phyloP scores from a whole-genome alignment of 345 rosid species.

The Populus alba region DNA sequence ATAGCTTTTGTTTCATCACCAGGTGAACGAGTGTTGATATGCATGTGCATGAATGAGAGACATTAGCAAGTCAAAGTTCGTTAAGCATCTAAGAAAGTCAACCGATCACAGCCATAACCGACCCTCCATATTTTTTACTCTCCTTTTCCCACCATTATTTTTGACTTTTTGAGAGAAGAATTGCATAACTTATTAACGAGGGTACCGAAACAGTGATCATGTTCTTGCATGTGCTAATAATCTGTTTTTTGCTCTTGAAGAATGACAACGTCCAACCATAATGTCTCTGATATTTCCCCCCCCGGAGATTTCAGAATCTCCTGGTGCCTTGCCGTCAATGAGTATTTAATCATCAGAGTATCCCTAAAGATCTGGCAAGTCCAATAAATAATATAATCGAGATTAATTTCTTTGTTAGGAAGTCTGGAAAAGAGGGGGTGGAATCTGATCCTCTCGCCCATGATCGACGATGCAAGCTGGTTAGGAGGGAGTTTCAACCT shows the following conservation, averaged over 20 bases:
- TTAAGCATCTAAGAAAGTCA: slow-evolving; percentile 26
- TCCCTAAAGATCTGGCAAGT: slow-evolving; percentile 62
- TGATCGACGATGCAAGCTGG: background rate
- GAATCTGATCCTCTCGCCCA: slow-evolving; percentile 9
- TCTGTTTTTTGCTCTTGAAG: slow-evolving; percentile 3
- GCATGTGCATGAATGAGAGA: background rate
- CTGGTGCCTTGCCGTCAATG: background rate
- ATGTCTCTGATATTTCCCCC: background rate
- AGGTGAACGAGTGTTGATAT: slow-evolving; percentile 8
- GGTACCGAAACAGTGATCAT: background rate
- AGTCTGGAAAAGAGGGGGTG: slow-evolving; percentile 16
- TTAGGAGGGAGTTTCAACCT: slow-evolving; percentile 1
- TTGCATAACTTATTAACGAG: background rate
- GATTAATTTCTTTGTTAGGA: slow-evolving; percentile 9
- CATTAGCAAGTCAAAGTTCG: slow-evolving; percentile 13
- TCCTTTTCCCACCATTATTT: background rate
- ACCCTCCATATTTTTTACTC: background rate
- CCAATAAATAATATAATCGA: slow-evolving; percentile 4
- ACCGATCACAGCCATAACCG: slow-evolving; percentile 22
- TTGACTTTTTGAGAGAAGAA: background rate
- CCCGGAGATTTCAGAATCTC: background rate
- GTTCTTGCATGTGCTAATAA: slow-evolving; percentile 7
- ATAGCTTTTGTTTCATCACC: background rate
- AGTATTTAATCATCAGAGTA: slow-evolving; percentile 20
- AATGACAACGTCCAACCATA: background rate